phyloP scores from a whole-genome alignment of 805 yeast species.

The Lipomyces lipofer region DNA sequence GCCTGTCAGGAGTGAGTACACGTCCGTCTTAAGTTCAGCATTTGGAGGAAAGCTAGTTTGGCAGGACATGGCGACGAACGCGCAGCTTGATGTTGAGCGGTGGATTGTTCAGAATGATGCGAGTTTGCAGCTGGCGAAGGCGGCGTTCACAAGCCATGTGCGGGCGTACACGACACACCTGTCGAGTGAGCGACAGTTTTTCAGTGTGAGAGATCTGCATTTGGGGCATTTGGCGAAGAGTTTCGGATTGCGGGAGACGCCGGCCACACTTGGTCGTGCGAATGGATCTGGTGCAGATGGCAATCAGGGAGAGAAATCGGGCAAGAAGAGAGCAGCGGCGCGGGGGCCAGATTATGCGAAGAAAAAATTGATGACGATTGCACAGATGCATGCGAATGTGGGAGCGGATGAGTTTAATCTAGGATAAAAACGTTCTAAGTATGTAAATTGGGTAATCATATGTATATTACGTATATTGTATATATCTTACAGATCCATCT shows the following conservation, averaged over 20 bases:
- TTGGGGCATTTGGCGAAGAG: constrained; percentile 95
- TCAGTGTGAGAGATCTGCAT: constrained; percentile 81
- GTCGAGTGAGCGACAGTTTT: constrained; percentile 70
- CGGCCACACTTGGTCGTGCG: constrained; percentile 60
- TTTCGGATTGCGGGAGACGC: constrained; percentile 93
- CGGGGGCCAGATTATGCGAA: constrained; percentile 64
- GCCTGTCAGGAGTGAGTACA: constrained; percentile 51
- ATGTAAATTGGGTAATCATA: no score
- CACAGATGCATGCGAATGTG: constrained; percentile 65
- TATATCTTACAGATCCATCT: no score
- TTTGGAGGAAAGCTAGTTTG: constrained; percentile 52
- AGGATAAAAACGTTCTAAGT: no score
- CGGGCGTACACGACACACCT: constrained; percentile 97
- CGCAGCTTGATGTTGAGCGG: constrained; percentile 89
- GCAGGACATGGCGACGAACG: constrained; percentile 95
- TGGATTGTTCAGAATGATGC: constrained; percentile 69
- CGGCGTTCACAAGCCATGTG: constrained; percentile 84
- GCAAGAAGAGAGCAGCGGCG: constrained; percentile 39
- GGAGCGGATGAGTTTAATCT: constrained; percentile 73
- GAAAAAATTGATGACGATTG: constrained; percentile 73
- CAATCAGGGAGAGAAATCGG: constrained; percentile 31
- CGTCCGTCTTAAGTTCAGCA: constrained; percentile 37
- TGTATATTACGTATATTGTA: no score
- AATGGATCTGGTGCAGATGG: constrained; percentile 42
- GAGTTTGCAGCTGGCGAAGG: constrained; percentile 65